A percentile compares a stretch with the other conserved stretches of the same genome.
phyloP scores from a whole-genome alignment of 2,329 filamentous ascomycete species.

The Zymoseptoria crescenta region DNA sequence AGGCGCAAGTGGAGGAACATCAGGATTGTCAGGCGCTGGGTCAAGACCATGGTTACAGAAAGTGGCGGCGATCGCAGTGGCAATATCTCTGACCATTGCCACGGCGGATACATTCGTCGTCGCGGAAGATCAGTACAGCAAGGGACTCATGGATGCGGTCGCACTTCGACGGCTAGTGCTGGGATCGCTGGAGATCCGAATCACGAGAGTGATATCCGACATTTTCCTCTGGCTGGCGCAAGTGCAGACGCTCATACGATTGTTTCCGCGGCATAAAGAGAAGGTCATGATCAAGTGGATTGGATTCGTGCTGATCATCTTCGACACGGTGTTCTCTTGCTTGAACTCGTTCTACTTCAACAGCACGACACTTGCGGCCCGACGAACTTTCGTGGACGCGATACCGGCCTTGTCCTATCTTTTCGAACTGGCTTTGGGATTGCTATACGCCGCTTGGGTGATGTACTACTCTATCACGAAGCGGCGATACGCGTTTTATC shows the following conservation, averaged over 20 bases:
- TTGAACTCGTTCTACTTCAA: slow-evolving; percentile 74
- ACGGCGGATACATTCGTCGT: slow-evolving; percentile 85
- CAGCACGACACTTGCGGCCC: slow-evolving; percentile 45
- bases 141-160: slow-evolving; percentile 71
- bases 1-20: slow-evolving; percentile 56
- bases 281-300: slow-evolving; percentile 99
- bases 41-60: slow-evolving; percentile 88
- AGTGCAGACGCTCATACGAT: slow-evolving; percentile 87
- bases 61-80: slow-evolving; percentile 55
- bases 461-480: slow-evolving; percentile 91
- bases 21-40: slow-evolving; percentile 72
- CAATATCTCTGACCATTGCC: slow-evolving; percentile 84
- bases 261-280: slow-evolving; percentile 93
- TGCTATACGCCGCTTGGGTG: slow-evolving; percentile 88
- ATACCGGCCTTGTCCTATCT: slow-evolving; percentile 87
- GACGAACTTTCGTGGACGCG: slow-evolving; percentile 70
- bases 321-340: slow-evolving; percentile 85
- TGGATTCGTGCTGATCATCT: slow-evolving; percentile 82
- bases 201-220: slow-evolving; percentile 87
- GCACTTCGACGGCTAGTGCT: slow-evolving; percentile 71
- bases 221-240: slow-evolving; percentile 97
- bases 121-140: slow-evolving; percentile 70
- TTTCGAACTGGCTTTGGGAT: slow-evolving; percentile 76
- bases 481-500: slow-evolving; percentile 82
- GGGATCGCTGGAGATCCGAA: slow-evolving; percentile 74